A percentile compares a stretch with the other conserved stretches of the same genome.
Evolutionary conservation across 371 early-diverging fungal species (phyloP).

Genomic region (Cokeromyces recurvatus): DNA sequence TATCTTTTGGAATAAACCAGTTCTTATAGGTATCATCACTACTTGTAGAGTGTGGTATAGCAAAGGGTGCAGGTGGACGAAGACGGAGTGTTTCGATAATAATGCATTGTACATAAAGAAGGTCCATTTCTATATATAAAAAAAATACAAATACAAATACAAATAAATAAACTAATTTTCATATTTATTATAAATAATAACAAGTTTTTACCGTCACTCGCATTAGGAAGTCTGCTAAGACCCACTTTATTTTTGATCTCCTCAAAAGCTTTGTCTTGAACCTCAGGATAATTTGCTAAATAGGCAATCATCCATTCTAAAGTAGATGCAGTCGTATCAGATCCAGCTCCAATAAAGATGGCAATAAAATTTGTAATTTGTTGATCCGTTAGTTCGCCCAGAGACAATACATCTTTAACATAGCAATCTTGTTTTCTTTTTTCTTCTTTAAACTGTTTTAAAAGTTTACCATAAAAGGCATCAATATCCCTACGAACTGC

Average conservation of each 20-base stretch:
- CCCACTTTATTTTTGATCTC: conserved; percentile 35
- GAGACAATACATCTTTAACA: conserved; percentile 30
- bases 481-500: conserved; percentile 12
- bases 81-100: conserved; percentile 41
- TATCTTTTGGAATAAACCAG: conserved; percentile 45
- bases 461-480: conserved; percentile 28
- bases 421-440: conserved; percentile 20
- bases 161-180: background rate
- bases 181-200: no score
- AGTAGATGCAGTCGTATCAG: conserved; percentile 42
- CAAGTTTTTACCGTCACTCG: conserved; percentile 39
- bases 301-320: conserved; percentile 40
- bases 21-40: conserved; percentile 35
- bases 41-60: conserved; percentile 42
- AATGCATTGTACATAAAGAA: conserved; percentile 43
- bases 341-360: conserved; percentile 46
- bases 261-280: conserved; percentile 36
- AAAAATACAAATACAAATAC: background rate
- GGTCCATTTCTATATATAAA: conserved; percentile 15
- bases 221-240: conserved; percentile 26
- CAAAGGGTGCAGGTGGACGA: conserved; percentile 38
- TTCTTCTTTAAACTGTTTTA: conserved; percentile 15
- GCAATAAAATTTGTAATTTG: conserved; percentile 30
- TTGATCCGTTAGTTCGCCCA: conserved; percentile 25
- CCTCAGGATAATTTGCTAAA: conserved; percentile 36